phyloP scores from a whole-genome alignment of 1,284 basidiomycete species.

The Blastosporella zonata region DNA sequence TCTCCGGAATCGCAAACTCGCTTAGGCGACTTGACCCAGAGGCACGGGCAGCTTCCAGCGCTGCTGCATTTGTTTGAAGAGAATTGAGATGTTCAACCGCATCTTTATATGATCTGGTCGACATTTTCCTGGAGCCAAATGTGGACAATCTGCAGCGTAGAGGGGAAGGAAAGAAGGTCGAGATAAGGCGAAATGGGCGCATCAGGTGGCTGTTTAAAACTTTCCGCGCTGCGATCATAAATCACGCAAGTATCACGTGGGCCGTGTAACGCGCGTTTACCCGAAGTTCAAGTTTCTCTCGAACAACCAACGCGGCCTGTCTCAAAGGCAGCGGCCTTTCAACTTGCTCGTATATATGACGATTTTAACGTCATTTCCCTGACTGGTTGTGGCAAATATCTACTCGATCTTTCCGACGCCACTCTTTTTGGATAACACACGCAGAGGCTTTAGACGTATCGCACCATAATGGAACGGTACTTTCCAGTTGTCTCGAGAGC shows the following conservation, averaged over 20 bases:
- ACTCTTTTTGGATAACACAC: not conserved
- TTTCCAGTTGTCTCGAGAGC: slow-evolving; percentile 31
- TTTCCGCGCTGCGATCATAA: slow-evolving; percentile 9
- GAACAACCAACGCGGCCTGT: not conserved
- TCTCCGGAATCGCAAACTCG: slow-evolving; percentile 81
- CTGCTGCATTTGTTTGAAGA: slow-evolving; percentile 92
- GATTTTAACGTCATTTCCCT: not conserved
- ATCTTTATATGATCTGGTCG: slow-evolving; percentile 67
- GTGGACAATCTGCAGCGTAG: slow-evolving; percentile 16
- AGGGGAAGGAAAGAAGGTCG: slow-evolving; percentile 21
- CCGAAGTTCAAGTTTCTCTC: not conserved
- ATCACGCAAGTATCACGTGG: slow-evolving; percentile 15
- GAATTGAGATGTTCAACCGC: slow-evolving; percentile 89
- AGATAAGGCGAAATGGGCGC: slow-evolving; percentile 17
- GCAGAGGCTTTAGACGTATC: not conserved
- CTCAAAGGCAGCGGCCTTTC: not conserved
- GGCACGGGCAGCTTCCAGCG: slow-evolving; percentile 81
- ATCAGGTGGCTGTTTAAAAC: slow-evolving; percentile 10
- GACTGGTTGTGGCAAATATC: not conserved
- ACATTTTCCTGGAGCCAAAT: slow-evolving; percentile 38
- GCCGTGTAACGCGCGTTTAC: slow-evolving; percentile 5
- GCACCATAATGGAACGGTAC: slow-evolving; percentile 30
- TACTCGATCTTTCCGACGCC: not conserved
- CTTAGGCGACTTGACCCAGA: slow-evolving; percentile 65
- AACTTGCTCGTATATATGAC: slow-evolving; percentile 11